Conservation (phyloP, 441 rosid genomes). For the Viola pubescens region DNA sequence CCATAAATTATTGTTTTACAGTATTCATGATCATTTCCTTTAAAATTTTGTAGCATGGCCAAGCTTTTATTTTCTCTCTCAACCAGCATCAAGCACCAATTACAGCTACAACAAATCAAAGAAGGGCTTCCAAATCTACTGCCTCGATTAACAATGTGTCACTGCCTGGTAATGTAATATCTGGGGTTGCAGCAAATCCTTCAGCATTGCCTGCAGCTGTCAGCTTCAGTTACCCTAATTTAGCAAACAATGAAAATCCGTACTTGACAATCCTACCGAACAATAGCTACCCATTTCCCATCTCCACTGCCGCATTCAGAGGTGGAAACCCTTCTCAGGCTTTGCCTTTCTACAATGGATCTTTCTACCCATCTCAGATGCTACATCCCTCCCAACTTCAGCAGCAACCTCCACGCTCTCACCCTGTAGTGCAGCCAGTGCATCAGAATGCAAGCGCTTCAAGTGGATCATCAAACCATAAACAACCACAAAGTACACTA, state of each 20-base stretch:
- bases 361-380: constrained; percentile 76
- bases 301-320: constrained; percentile 56
- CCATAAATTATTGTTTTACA: background rate
- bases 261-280: constrained; percentile 69
- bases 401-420: constrained; percentile 35
- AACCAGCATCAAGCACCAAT: constrained; percentile 63
- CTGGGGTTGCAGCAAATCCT: constrained; percentile 26
- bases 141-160: constrained; percentile 25
- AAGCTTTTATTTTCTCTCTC: constrained; percentile 65
- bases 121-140: constrained; percentile 27
- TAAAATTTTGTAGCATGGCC: constrained; percentile 44
- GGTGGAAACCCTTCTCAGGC: constrained; percentile 46
- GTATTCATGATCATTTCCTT: constrained; percentile 8
- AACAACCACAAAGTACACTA: constrained; percentile 53
- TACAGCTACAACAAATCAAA: constrained; percentile 20
- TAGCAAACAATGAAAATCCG: constrained; percentile 56
- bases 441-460: constrained; percentile 52
- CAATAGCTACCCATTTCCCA: constrained; percentile 49
- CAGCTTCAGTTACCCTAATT: constrained; percentile 63
- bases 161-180: constrained; percentile 21
- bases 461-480: constrained; percentile 54
- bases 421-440: constrained; percentile 37
- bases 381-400: constrained; percentile 60
- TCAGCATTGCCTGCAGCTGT: constrained; percentile 36
- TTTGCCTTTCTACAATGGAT: constrained; percentile 57